Evolutionary conservation across 257 asterid genomes (phyloP).

Genomic region (Leonotis leonurus): DNA sequence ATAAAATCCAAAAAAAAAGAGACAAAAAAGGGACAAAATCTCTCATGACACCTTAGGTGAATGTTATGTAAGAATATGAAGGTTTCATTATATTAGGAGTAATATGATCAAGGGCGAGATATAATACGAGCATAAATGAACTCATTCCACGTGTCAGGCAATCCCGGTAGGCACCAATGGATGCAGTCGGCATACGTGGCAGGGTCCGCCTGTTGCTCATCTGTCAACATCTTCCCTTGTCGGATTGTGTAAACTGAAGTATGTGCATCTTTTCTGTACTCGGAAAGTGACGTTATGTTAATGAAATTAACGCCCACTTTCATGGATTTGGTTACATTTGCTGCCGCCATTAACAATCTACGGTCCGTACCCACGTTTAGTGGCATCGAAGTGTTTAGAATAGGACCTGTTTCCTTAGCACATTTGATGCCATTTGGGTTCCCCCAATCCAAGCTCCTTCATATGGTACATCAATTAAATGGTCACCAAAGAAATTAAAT

Average conservation of each 20-base stretch:
- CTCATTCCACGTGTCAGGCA: constrained; percentile 80
- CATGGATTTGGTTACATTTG: constrained; percentile 54
- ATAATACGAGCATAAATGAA: constrained; percentile 32
- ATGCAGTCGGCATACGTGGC: constrained; percentile 62
- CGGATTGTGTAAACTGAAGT: constrained; percentile 72
- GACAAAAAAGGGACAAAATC: not conserved
- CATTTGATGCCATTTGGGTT: constrained; percentile 75
- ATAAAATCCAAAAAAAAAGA: not conserved
- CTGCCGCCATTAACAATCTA: constrained; percentile 33
- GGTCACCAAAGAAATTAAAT: no score
- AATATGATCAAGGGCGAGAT: constrained; percentile 12
- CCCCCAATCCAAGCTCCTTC: constrained; percentile 82
- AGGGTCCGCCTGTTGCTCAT: constrained; percentile 62
- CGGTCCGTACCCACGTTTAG: constrained; percentile 58
- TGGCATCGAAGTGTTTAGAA: constrained; percentile 53
- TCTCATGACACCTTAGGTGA: constrained; percentile 1
- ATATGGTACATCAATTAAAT: not conserved
- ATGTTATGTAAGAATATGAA: not conserved
- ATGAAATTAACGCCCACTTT: constrained; percentile 38
- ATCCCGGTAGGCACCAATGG: constrained; percentile 83
- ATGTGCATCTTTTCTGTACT: constrained; percentile 74
- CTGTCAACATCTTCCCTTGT: constrained; percentile 54
- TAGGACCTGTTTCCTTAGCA: constrained; percentile 57
- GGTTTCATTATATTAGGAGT: not conserved
- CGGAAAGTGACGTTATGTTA: constrained; percentile 48